Conservation (phyloP, 345 rosid species). For the Balakata baccata region DNA sequence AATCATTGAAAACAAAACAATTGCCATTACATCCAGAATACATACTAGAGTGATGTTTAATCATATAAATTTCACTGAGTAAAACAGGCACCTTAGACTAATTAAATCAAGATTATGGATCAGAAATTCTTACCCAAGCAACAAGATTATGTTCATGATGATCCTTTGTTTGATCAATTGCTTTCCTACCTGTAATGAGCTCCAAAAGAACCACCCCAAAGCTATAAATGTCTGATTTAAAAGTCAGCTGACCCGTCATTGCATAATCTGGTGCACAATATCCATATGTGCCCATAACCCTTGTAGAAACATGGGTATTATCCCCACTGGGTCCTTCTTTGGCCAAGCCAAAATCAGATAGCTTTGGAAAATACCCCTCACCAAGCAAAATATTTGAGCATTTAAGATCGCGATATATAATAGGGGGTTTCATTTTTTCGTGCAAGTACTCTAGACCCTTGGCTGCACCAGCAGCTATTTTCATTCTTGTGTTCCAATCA, state of each 20-base stretch:
- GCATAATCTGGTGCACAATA: slow-evolving; percentile 53
- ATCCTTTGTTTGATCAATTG: slow-evolving; percentile 38
- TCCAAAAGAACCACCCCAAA: slow-evolving; percentile 49
- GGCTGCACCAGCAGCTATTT: slow-evolving; percentile 51
- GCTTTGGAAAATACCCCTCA: slow-evolving; percentile 36
- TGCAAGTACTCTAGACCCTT: slow-evolving; percentile 45
- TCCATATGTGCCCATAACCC: slow-evolving; percentile 57
- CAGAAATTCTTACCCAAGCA: slow-evolving; percentile 37
- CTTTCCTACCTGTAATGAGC: slow-evolving; percentile 47
- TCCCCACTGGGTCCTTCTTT: slow-evolving; percentile 50
- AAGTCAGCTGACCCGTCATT: slow-evolving; percentile 48
- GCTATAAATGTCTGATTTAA: slow-evolving; percentile 46
- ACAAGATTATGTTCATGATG: slow-evolving; percentile 39
- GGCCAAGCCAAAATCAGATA: slow-evolving; percentile 49
- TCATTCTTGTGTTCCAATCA: slow-evolving; percentile 45
- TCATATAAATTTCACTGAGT: neutral
- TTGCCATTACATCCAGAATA: neutral
- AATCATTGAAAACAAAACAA: neutral
- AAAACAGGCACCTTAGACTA: neutral
- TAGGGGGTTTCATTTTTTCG: slow-evolving; percentile 35
- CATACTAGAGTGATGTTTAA: neutral
- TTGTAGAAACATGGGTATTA: slow-evolving; percentile 47
- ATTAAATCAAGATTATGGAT: neutral
- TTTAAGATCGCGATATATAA: slow-evolving; percentile 47
- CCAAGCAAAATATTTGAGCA: slow-evolving; percentile 45